Percentiles rank a stretch among this genome's conserved stretches.
Conservation (phyloP, 176 grass and related monocot genomes). For the Saccharum officinarum region DNA sequence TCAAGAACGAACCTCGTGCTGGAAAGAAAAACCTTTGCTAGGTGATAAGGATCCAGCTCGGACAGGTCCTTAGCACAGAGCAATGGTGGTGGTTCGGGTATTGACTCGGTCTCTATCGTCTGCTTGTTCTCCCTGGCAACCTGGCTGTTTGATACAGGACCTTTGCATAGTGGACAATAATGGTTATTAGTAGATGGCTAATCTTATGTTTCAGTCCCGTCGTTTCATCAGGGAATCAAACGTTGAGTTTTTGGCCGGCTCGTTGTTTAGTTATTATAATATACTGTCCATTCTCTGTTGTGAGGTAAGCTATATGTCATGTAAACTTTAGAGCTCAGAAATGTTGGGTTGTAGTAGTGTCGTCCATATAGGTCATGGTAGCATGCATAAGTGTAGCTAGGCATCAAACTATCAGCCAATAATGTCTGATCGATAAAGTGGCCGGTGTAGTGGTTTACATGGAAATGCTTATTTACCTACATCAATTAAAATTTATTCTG, state of each 20-base stretch:
- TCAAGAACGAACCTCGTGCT: constrained; percentile 98
- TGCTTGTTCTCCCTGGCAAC: background rate
- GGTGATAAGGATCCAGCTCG: constrained; percentile 66
- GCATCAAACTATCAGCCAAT: constrained; percentile 35
- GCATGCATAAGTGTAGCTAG: constrained; percentile 30
- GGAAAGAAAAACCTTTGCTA: constrained; percentile 83
- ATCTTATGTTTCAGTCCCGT: constrained; percentile 9
- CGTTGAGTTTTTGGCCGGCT: constrained; percentile 20
- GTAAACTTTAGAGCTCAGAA: constrained; percentile 8
- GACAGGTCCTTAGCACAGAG: constrained; percentile 54
- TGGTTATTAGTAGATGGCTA: constrained; percentile 11
- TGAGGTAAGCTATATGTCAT: constrained; percentile 5
- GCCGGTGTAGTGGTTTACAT: background rate
- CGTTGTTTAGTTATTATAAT: background rate
- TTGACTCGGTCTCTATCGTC: constrained; percentile 70
- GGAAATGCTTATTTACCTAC: background rate
- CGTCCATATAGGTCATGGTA: constrained; percentile 36
- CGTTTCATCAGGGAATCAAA: constrained; percentile 35
- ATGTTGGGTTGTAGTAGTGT: constrained; percentile 11
- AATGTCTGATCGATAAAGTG: constrained; percentile 4
- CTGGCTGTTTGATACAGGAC: background rate
- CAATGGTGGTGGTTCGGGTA: constrained; percentile 99
- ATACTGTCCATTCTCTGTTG: constrained; percentile 20
- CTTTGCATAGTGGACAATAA: constrained; percentile 36
- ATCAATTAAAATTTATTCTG: constrained; percentile 5